Evolutionary conservation across 768 basidiomycete species (phyloP).

Genomic region (Suillus paluster): DNA sequence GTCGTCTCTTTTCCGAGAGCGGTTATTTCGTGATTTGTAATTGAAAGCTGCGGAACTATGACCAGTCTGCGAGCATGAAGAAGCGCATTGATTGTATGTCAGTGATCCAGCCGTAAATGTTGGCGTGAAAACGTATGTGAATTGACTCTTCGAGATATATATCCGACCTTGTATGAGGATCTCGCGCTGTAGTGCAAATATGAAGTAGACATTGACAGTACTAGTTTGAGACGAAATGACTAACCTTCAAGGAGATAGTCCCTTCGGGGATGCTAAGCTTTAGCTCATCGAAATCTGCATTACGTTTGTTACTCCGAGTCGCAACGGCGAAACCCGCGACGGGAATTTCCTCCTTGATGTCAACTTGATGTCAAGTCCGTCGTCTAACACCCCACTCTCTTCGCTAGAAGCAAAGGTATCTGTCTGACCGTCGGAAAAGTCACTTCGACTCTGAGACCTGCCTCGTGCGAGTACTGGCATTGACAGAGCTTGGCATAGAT

Average conservation of each 20-base stretch:
- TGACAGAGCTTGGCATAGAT: slow-evolving; percentile 17
- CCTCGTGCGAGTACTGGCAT: slow-evolving; percentile 17
- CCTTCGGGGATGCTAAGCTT: slow-evolving; percentile 90
- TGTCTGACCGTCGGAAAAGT: slow-evolving; percentile 32
- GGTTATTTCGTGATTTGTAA: slow-evolving; percentile 87
- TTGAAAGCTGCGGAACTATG: slow-evolving; percentile 60
- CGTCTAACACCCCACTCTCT: slow-evolving; percentile 37
- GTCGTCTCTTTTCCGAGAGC: slow-evolving; percentile 95
- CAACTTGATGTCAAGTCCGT: slow-evolving; percentile 41
- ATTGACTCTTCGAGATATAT: slow-evolving; percentile 98
- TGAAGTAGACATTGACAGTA: slow-evolving; percentile 7
- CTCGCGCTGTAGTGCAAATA: slow-evolving; percentile 85
- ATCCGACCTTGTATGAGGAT: slow-evolving; percentile 95
- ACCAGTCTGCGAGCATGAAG: slow-evolving; percentile 12
- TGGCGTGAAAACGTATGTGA: slow-evolving; percentile 99
- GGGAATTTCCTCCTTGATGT: slow-evolving; percentile 68
- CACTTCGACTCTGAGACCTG: slow-evolving; percentile 26
- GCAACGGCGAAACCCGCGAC: slow-evolving; percentile 98
- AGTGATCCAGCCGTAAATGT: slow-evolving; percentile 99
- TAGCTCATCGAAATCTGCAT: slow-evolving; percentile 94
- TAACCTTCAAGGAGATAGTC: slow-evolving; percentile 98
- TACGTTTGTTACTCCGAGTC: slow-evolving; percentile 90
- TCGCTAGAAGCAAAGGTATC: slow-evolving; percentile 29
- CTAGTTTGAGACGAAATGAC: slow-evolving; percentile 28
- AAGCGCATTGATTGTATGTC: slow-evolving; percentile 68